phyloP scores from a whole-genome alignment of 148 eudicot species.

The Rhododendron kiyosumense region DNA sequence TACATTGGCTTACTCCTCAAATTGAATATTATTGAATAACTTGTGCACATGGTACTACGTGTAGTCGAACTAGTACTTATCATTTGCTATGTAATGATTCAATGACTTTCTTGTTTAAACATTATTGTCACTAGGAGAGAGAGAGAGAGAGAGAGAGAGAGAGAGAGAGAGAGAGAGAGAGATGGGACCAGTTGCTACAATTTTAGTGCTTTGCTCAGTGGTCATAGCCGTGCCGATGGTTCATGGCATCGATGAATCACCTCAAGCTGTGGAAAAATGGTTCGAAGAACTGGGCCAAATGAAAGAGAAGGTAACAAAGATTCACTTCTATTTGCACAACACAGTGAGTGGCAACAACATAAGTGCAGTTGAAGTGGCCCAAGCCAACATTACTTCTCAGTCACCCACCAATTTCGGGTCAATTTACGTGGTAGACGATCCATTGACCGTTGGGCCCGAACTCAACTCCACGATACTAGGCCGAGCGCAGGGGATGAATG shows the following conservation, averaged over 20 bases:
- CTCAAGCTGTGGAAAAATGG: conserved; percentile 7
- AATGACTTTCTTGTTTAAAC: too few species aligned
- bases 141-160: not conserved
- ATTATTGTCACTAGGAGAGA: not conserved
- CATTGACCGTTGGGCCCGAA: conserved; percentile 17
- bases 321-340: conserved; percentile 14
- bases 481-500: conserved; percentile 15
- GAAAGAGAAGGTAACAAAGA: conserved; percentile 6
- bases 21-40: too few species aligned
- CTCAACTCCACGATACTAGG: conserved; percentile 15
- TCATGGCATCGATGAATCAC: not conserved
- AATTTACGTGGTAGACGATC: conserved; percentile 7
- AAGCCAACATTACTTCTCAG: not conserved
- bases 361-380: conserved; percentile 10
- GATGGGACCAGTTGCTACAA: not conserved
- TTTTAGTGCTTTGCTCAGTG: not conserved
- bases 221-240: not conserved
- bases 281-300: not conserved
- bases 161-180: not conserved
- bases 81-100: too few species aligned
- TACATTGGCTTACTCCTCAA: too few species aligned
- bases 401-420: conserved; percentile 7
- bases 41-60: too few species aligned
- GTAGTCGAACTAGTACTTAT: too few species aligned
- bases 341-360: conserved; percentile 3